Conservation (phyloP, 2,329 filamentous ascomycete genomes). For the Phoma sp. region DNA sequence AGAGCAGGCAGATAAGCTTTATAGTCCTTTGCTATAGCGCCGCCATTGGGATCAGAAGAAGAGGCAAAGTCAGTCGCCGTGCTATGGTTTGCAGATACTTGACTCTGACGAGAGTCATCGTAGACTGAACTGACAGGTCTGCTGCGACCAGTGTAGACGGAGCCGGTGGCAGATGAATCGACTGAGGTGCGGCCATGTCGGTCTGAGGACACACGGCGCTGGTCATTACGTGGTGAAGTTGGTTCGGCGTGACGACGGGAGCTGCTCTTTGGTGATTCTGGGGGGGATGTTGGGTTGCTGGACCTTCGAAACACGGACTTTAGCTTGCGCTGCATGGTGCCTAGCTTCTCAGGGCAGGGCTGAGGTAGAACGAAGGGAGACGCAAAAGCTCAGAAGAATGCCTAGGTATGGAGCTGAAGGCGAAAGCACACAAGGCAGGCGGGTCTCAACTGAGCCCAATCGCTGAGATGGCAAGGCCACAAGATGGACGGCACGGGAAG, state of each 20-base stretch:
- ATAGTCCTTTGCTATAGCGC: conserved; percentile 31
- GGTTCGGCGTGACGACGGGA: not conserved
- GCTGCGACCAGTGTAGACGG: conserved; percentile 8
- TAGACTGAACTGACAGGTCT: conserved; percentile 23
- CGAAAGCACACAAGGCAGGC: not conserved
- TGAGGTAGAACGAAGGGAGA: not conserved
- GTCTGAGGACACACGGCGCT: conserved; percentile 1
- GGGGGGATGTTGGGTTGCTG: conserved; percentile 5
- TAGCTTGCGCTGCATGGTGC: conserved; percentile 13
- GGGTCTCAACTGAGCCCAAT: not conserved
- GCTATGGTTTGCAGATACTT: not conserved
- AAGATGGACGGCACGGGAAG: not conserved
- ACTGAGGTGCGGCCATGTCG: conserved; percentile 4
- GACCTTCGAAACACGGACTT: conserved; percentile 17
- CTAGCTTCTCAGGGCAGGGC: not conserved
- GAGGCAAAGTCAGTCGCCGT: not conserved
- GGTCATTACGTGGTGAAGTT: conserved; percentile 2
- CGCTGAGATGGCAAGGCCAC: not conserved
- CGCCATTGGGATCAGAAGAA: conserved; percentile 13
- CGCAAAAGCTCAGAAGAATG: not conserved
- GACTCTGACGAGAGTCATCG: conserved; percentile 9
- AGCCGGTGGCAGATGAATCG: conserved; percentile 8
- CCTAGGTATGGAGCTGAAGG: not conserved
- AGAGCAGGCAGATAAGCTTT: conserved; percentile 27
- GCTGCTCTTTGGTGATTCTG: not conserved